Percentiles rank a stretch among this genome's conserved stretches.
Conservation (phyloP, 2,329 filamentous ascomycete genomes). For the Phaeophleospora eucalypticola region DNA sequence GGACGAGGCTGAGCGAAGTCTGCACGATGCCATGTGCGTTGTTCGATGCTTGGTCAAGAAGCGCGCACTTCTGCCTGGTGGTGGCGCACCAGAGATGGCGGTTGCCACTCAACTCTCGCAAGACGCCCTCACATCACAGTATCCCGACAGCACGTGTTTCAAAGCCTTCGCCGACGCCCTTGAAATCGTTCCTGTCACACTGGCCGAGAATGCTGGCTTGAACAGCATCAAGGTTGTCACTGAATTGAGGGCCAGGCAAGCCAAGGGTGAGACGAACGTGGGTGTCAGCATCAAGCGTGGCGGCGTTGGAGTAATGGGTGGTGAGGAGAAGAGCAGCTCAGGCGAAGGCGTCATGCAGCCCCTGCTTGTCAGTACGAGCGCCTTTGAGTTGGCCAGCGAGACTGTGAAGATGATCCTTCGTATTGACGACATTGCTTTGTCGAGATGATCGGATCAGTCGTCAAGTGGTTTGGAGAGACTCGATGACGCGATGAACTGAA, state of each 20-base stretch:
- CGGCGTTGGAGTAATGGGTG: constrained; percentile 91
- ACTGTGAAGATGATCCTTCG: constrained; percentile 92
- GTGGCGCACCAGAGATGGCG: constrained; percentile 94
- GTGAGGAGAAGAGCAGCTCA: constrained; percentile 28
- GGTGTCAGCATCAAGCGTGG: constrained; percentile 98
- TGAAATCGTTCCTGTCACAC: constrained; percentile 92
- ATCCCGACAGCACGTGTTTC: constrained; percentile 97
- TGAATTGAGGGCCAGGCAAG: constrained; percentile 88
- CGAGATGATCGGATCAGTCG: constrained; percentile 24
- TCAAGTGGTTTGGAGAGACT: background rate
- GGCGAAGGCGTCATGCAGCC: constrained; percentile 77
- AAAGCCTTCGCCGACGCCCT: constrained; percentile 97
- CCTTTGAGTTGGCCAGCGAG: constrained; percentile 93
- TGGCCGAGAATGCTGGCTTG: constrained; percentile 94
- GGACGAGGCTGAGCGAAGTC: constrained; percentile 91
- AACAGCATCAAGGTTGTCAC: constrained; percentile 99
- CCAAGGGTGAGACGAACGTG: constrained; percentile 90
- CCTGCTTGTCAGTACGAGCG: constrained; percentile 91
- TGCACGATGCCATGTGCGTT: constrained; percentile 96
- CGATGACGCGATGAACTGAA: background rate
- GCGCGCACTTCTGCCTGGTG: constrained; percentile 96
- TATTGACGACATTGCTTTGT: constrained; percentile 63
- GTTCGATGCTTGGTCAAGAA: constrained; percentile 98
- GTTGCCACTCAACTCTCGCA: constrained; percentile 82
- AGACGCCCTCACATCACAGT: constrained; percentile 75